Conservation (phyloP, 495 filamentous ascomycete genomes). For the Podospora bellae-mahoneyi region DNA sequence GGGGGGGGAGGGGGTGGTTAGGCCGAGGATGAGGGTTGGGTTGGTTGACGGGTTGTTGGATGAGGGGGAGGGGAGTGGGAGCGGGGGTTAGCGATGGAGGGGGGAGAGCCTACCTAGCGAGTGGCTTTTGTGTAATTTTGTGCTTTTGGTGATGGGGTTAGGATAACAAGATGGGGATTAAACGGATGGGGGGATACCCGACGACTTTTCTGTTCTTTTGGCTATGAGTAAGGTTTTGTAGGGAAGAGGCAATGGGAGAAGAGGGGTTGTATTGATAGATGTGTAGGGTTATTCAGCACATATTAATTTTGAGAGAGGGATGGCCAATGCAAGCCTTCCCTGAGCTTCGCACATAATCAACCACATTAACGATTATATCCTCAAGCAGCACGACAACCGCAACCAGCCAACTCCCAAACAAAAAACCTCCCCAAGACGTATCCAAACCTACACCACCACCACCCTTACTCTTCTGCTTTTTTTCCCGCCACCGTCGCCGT, state of each 20-base stretch:
- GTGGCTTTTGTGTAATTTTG: not conserved
- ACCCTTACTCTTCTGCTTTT: too few species aligned
- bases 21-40: constrained; percentile 4
- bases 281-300: too few species aligned
- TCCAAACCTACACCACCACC: too few species aligned
- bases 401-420: too few species aligned
- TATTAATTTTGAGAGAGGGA: too few species aligned
- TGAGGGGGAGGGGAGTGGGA: constrained; percentile 3
- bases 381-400: too few species aligned
- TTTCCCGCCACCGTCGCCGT: not conserved
- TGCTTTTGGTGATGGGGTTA: not conserved
- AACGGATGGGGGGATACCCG: not conserved
- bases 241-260: not conserved
- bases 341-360: too few species aligned
- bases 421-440: too few species aligned
- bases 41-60: not conserved
- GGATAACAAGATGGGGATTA: not conserved
- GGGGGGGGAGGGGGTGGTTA: not conserved
- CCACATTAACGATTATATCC: too few species aligned
- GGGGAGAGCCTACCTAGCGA: not conserved
- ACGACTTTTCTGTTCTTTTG: not conserved
- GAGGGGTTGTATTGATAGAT: not conserved
- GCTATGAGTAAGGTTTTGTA: not conserved
- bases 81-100: not conserved
- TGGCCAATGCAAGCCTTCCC: too few species aligned